Evolutionary conservation across 306 rosid genomes (phyloP).

Genomic region (Lupinus albus): DNA sequence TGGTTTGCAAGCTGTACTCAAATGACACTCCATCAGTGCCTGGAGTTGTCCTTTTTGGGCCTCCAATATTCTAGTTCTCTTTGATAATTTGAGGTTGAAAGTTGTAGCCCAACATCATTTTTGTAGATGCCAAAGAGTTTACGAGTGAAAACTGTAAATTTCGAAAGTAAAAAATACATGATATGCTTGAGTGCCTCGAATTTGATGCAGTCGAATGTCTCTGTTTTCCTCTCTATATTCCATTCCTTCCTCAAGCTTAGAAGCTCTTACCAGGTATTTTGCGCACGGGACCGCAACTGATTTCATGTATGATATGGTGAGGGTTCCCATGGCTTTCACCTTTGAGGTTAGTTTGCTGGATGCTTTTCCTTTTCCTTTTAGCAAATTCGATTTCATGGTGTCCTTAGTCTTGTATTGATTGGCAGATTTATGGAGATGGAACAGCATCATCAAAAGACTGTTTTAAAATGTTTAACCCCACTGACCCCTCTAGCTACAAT

Average conservation of each 20-base stretch:
- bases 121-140: neutral
- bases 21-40: neutral
- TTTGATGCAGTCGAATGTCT: constrained; percentile 2
- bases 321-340: constrained; percentile 93
- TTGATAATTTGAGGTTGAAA: constrained; percentile 17
- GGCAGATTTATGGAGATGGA: constrained; percentile 87
- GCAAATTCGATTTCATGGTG: constrained; percentile 23
- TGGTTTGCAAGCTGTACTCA: constrained; percentile 17
- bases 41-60: constrained; percentile 9
- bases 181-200: constrained; percentile 34
- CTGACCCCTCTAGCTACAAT: constrained; percentile 59
- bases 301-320: constrained; percentile 82
- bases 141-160: neutral
- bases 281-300: constrained; percentile 99
- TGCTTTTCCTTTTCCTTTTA: constrained; percentile 11
- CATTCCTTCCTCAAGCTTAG: constrained; percentile 33
- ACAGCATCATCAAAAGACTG: constrained; percentile 83
- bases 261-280: constrained; percentile 64
- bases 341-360: constrained; percentile 75
- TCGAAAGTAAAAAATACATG: constrained; percentile 5
- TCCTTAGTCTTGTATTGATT: constrained; percentile 37
- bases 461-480: constrained; percentile 96
- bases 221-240: neutral
- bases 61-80: neutral
- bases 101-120: neutral